Evolutionary conservation across 1,139 yeast species (phyloP).

Genomic region (Nadsonia starkeyi-henricii): DNA sequence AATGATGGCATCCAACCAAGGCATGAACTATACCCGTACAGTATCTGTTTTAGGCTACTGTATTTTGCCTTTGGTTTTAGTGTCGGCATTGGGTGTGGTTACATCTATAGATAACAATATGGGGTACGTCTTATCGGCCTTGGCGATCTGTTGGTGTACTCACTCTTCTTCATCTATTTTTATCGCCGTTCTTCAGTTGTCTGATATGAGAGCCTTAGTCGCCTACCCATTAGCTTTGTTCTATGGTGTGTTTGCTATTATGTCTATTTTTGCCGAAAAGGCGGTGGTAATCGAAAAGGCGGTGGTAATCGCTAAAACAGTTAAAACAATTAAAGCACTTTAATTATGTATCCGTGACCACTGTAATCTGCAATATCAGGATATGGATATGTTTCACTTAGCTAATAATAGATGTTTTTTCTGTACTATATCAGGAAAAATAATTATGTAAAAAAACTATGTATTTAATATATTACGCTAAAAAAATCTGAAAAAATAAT

Average conservation of each 20-base stretch:
- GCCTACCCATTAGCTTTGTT: slow-evolving; percentile 91
- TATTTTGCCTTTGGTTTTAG: slow-evolving; percentile 71
- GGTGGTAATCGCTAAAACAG: too few relatives aligned
- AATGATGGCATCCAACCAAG: slow-evolving; percentile 50
- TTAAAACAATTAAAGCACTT: too few relatives aligned
- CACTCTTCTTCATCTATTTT: slow-evolving; percentile 89
- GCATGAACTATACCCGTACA: slow-evolving; percentile 57
- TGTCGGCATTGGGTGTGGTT: slow-evolving; percentile 64
- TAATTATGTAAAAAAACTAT: too few relatives aligned
- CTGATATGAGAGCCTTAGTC: slow-evolving; percentile 75
- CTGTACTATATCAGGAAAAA: too few relatives aligned
- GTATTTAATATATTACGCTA: too few relatives aligned
- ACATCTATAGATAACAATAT: slow-evolving; percentile 52
- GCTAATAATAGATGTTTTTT: too few relatives aligned
- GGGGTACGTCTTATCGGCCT: slow-evolving; percentile 57
- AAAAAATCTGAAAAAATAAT: too few relatives aligned
- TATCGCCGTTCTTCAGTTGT: slow-evolving; percentile 68
- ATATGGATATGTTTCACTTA: too few relatives aligned
- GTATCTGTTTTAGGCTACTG: slow-evolving; percentile 94
- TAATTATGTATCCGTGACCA: too few relatives aligned
- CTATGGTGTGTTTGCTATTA: slow-evolving; percentile 86
- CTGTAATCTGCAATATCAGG: too few relatives aligned
- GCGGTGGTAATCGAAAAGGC: slow-evolving; percentile 7
- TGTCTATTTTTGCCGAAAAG: slow-evolving; percentile 76
- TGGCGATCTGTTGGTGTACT: slow-evolving; percentile 88